A percentile compares a stretch with the other conserved stretches of the same genome.
Evolutionary conservation across 192 early-diverging fungal species (phyloP).

Genomic region (Oehlia diaphana): DNA sequence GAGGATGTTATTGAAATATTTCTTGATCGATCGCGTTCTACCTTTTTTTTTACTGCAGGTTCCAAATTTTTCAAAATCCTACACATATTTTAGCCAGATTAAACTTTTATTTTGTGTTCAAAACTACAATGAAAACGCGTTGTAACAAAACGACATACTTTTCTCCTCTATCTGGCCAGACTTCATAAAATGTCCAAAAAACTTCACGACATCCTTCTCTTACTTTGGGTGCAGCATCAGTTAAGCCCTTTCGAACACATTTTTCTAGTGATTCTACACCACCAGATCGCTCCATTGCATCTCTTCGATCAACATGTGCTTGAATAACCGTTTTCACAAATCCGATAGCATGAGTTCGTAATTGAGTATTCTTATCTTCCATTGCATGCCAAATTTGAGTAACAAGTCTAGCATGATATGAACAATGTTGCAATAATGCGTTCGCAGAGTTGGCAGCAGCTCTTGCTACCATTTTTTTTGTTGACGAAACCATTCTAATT

Average conservation of each 20-base stretch:
- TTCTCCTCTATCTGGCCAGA: conserved; percentile 44
- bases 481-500: conserved; percentile 29
- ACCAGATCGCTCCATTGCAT: conserved; percentile 37
- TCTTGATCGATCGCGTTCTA: conserved; percentile 23
- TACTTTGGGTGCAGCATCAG: conserved; percentile 42
- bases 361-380: conserved; percentile 44
- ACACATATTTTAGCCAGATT: not conserved
- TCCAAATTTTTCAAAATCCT: conserved; percentile 26
- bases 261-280: conserved; percentile 36
- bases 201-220: conserved; percentile 39
- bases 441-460: conserved; percentile 28
- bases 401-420: conserved; percentile 37
- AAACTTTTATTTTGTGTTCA: not conserved
- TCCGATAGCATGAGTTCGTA: conserved; percentile 31
- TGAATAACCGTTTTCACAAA: conserved; percentile 33
- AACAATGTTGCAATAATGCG: conserved; percentile 32
- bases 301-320: conserved; percentile 33
- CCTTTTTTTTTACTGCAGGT: conserved; percentile 23
- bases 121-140: not conserved
- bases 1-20: not conserved
- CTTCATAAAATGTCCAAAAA: conserved; percentile 41
- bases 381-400: conserved; percentile 35
- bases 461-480: conserved; percentile 40
- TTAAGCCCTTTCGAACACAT: conserved; percentile 42
- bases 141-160: conserved; percentile 33